Base-by-base conservation (phyloP, 108 stramenopile species). In the Schizochytrium sp. region DNA sequence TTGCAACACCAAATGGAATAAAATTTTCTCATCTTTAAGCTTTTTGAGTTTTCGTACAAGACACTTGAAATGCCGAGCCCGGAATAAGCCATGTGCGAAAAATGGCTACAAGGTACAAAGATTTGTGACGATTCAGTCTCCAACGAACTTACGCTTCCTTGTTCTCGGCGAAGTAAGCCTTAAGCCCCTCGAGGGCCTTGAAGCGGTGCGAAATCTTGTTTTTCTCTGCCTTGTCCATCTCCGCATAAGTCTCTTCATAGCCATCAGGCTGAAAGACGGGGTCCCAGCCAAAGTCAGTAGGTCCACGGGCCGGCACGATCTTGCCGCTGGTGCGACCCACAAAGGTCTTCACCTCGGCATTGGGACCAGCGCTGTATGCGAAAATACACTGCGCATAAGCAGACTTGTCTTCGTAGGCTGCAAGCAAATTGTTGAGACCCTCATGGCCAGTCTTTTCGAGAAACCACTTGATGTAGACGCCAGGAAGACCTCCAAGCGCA, bases 401-500 rank as follows among this genome's bases (percentile, higher is more conserved):
- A 17, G 94, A 91, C 89, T 97, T 96, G 88, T 98, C 99, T 15
- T 96, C 95, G 88, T 95, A 97, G 56, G 95, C 98, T 5, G 61
- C 91, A 38, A 94, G 89, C 92, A 98, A 94, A 61, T 96, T 95
- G 92, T 95, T 96, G 57, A 98, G 83, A 8, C 99, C 98, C 83
- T 94, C 96, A 59, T 97, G 97, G 13, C 98, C 98, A 89, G 94
- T 92, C 72, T 95, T 95, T 42, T 98, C 96, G 10, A 98, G 91
- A 92, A 99, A 99, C 98, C 98, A 99, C 91, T 99, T 99, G 73
- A 98, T 97, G 94, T 99, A 99, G 3, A 96, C 95, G 41, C 99
- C 99, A 13, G 99, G 99, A 61, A 98, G 93, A 5, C 97, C 97
- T 61, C 95, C 94, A 83, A 99, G 91, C 2, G 97, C 97, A 91